Conservation (phyloP, 208 protist species). For the Sergeia podlipaevii region DNA sequence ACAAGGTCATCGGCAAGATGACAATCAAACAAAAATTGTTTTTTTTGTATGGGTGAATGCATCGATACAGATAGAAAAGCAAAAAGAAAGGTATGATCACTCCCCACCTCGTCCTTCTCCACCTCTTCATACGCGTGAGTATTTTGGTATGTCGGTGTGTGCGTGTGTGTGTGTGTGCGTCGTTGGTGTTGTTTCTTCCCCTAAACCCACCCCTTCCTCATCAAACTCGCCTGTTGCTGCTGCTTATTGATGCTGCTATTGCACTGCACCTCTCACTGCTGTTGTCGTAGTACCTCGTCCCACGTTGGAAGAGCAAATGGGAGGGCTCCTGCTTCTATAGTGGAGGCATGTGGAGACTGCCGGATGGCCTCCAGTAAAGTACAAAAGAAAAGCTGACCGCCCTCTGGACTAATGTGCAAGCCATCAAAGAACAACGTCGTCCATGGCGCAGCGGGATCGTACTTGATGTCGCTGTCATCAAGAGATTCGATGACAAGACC, state of each 20-base stretch:
- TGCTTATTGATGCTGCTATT: too few species aligned
- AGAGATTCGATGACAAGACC: constrained; percentile 1
- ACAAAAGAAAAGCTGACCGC: constrained; percentile 24
- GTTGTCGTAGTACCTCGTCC: not conserved
- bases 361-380: constrained; percentile 27
- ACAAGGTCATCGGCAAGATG: too few species aligned
- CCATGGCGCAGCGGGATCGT: constrained; percentile 8
- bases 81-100: too few species aligned
- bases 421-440: constrained; percentile 29
- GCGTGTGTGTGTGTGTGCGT: constrained; percentile 1
- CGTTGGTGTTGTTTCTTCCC: too few species aligned
- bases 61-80: not conserved
- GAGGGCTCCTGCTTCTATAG: not conserved
- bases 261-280: too few species aligned
- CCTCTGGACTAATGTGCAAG: constrained; percentile 33
- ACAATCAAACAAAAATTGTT: constrained; percentile 1
- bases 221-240: too few species aligned
- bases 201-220: too few species aligned
- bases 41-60: not conserved
- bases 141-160: not conserved
- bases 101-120: too few species aligned
- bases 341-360: constrained; percentile 8
- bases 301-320: not conserved
- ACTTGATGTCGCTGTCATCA: constrained; percentile 2
- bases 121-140: too few species aligned